Evolutionary conservation across 2,329 filamentous ascomycete genomes (phyloP).

Genomic region (Talaromyces rugulosus): DNA sequence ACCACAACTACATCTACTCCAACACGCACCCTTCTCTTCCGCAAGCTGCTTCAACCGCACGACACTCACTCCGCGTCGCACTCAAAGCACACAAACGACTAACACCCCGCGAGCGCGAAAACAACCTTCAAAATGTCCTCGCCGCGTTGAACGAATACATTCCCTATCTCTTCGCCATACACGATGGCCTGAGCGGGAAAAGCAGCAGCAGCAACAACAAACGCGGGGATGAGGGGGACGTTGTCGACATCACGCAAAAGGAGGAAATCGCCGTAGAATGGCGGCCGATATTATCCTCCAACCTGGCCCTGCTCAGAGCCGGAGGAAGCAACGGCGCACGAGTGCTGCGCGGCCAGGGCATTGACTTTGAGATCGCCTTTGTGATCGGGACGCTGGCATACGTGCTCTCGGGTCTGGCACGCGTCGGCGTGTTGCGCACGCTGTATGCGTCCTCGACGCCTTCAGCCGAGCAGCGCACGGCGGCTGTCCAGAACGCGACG

Average conservation of each 20-base stretch:
- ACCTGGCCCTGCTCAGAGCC: slow-evolving; percentile 26
- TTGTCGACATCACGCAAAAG: slow-evolving; percentile 63
- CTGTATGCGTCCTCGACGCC: slow-evolving; percentile 65
- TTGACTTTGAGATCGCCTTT: slow-evolving; percentile 83
- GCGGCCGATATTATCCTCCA: slow-evolving; percentile 71
- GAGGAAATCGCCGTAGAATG: slow-evolving; percentile 69
- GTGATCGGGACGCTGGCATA: slow-evolving; percentile 72
- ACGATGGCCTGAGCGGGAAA: slow-evolving; percentile 62
- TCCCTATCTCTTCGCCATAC: slow-evolving; percentile 75
- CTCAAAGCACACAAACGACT: slow-evolving; percentile 89
- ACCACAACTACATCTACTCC: slow-evolving; percentile 71
- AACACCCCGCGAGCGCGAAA: slow-evolving; percentile 63
- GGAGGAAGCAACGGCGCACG: neutral
- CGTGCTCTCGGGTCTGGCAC: slow-evolving; percentile 67
- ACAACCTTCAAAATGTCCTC: slow-evolving; percentile 67
- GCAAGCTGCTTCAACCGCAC: slow-evolving; percentile 73
- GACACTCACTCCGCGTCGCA: slow-evolving; percentile 74
- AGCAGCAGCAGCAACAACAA: neutral
- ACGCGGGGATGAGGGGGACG: slow-evolving; percentile 49
- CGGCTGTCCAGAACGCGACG: slow-evolving; percentile 68
- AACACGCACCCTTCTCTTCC: slow-evolving; percentile 86
- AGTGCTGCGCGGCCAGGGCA: slow-evolving; percentile 62
- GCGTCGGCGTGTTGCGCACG: slow-evolving; percentile 62
- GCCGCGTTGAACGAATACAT: slow-evolving; percentile 71
- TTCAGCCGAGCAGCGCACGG: slow-evolving; percentile 63